These are phyloP conservation scores for Teunomyces cretensis DNA, from an alignment of 805 yeast species.

Conservation along the genomic window DNA sequence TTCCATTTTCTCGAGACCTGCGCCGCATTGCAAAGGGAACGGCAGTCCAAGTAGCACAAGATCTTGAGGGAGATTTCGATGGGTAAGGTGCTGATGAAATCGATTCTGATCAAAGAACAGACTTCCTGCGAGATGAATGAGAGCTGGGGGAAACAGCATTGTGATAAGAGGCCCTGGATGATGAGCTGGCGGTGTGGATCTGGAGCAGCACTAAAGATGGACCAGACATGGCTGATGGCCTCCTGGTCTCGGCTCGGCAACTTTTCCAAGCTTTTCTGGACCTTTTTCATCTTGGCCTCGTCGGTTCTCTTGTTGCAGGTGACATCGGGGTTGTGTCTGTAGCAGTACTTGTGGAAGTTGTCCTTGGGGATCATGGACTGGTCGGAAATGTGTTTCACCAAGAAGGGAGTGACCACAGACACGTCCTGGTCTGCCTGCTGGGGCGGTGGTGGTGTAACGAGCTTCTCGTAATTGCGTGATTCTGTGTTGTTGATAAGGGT, in stretches of 20 bases:
- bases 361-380: slow-evolving; percentile 45
- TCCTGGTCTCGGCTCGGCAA: slow-evolving; percentile 72
- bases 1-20: slow-evolving; percentile 90
- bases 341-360: slow-evolving; percentile 72
- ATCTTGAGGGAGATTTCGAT: slow-evolving; percentile 82
- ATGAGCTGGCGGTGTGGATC: slow-evolving; percentile 69
- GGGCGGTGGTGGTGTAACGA: slow-evolving; percentile 3
- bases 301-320: slow-evolving; percentile 71
- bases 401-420: slow-evolving; percentile 40
- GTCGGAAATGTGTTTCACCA: slow-evolving; percentile 41
- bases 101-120: slow-evolving; percentile 76
- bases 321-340: slow-evolving; percentile 89
- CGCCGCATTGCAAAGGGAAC: slow-evolving; percentile 90
- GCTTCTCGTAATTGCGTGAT: neutral
- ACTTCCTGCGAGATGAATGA: slow-evolving; percentile 84
- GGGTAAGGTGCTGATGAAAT: slow-evolving; percentile 83
- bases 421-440: slow-evolving; percentile 13
- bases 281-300: slow-evolving; percentile 57
- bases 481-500: slow-evolving; percentile 6
- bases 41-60: slow-evolving; percentile 86
- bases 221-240: slow-evolving; percentile 81
- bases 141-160: slow-evolving; percentile 93
- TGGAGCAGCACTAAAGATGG: slow-evolving; percentile 75
- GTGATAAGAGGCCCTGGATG: slow-evolving; percentile 77
- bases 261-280: slow-evolving; percentile 57